Base-by-base conservation (phyloP, 768 basidiomycete species). In the Coprinopsis marcescibilis region DNA sequence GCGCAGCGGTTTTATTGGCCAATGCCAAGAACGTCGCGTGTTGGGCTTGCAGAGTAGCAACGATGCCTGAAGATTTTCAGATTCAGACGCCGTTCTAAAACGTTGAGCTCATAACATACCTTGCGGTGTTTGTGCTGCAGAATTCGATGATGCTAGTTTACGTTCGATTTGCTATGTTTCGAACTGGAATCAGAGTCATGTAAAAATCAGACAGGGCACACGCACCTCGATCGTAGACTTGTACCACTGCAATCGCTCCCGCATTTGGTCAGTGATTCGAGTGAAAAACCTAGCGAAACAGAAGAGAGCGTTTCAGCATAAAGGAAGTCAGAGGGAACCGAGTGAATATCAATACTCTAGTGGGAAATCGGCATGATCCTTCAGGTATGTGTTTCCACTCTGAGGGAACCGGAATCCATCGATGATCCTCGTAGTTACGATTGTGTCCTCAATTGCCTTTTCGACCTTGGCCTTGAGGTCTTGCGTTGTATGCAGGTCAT, bases 321-420 rank as follows among this genome's bases (percentile, higher is more conserved):
- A 24, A 19, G 4, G 26, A 41, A 29, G 53, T 70, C 81, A 38
- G 53, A 8, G 29, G n/a, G 29, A 32, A 32, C 29, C 8, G n/a
- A 32, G n/a, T 8, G 35, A 17, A 36, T 40, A 20, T 40, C 38
- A 21, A n/a, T 24, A 89, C 85, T 89, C 89, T 8, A 88, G 66
- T 19, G 89, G 89, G 64, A 90, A 92, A n/a, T 69, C 72, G 2
- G 89, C 84, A 49, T 89, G 79, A 41, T 84, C 84, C 58, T 86
- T 89, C 42, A 89, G 66, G 62, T 85, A 80, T 19, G 72, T 72
- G 17, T 77, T 80, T 49, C 80, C 76, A 55, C 80, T 78, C 47
- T 89, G 85, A 2, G 84, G 83, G 56, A 83, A 84, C 51, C 73
- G 77, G 66, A 85, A 87, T 5, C 81, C 88, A 53, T 89, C 88